phyloP scores from a whole-genome alignment of 495 filamentous ascomycete genomes.

The Clohesyomyces aquaticus region DNA sequence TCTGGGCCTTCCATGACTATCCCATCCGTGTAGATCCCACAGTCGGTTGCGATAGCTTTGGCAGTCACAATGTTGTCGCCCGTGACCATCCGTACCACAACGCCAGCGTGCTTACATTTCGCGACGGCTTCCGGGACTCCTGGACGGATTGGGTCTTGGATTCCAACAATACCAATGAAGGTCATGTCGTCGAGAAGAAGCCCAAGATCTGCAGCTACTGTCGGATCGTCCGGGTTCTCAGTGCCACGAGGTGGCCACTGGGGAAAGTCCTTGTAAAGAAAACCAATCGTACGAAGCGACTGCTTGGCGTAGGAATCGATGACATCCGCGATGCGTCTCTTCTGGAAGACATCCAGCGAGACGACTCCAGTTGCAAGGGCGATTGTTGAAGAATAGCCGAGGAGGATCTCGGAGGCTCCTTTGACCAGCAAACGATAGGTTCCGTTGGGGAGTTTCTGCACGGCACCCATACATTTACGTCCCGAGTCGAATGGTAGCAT shows the following conservation, averaged over 20 bases:
- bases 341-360: conserved; percentile 9
- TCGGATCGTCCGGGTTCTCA: conserved; percentile 59
- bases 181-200: conserved; percentile 57
- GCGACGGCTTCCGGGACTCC: conserved; percentile 77
- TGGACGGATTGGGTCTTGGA: conserved; percentile 83
- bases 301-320: conserved; percentile 31
- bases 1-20: conserved; percentile 81
- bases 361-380: conserved; percentile 10
- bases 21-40: conserved; percentile 77
- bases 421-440: conserved; percentile 32
- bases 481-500: conserved; percentile 36
- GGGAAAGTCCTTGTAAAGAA: conserved; percentile 31
- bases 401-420: conserved; percentile 34
- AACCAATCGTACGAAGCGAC: conserved; percentile 32
- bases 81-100: conserved; percentile 88
- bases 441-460: conserved; percentile 24
- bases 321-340: conserved; percentile 16
- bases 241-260: conserved; percentile 32
- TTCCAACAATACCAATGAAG: conserved; percentile 78
- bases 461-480: conserved; percentile 35
- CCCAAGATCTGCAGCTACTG: conserved; percentile 60
- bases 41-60: conserved; percentile 78
- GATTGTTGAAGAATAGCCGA: conserved; percentile 18
- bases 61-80: conserved; percentile 84
- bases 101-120: conserved; percentile 75